Evolutionary conservation across 495 filamentous ascomycete genomes (phyloP), one percentile per base, ranked within the genome.

Genomic region (Amniculicola lignicola): DNA sequence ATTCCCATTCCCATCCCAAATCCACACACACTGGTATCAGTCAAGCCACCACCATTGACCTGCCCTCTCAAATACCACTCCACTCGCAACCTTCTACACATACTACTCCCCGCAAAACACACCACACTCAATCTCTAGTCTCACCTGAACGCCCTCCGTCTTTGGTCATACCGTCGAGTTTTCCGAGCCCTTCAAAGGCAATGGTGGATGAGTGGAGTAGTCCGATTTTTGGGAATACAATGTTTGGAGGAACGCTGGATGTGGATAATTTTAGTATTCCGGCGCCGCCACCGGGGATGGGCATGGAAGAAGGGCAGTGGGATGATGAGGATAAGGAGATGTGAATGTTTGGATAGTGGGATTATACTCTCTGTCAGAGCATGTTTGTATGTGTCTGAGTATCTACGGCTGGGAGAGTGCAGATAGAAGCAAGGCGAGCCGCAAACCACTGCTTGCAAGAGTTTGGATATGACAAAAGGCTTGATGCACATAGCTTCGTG

Each of bases 211-310:
- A 27, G 15, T 51, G 51, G 51, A 45, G 39, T 45, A 45, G 33
- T 44, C 48, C 50, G 1, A 31, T 52, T 9, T 21, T 57, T 5
- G n/a, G 18, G 16, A 27, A 29, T n/a, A 40, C 7, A 18, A 14
- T 14, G 5, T 14, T 31, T 27, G 39, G 2, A 23, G 22, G 14
- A 11, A 40, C 14, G 4, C 42, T 1, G 15, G 40, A 38, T 33
- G 23, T 55, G 1, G 58, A 42, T 19, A 27, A 61, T 12, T 61
- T 61, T 40, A 61, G 51, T 39, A 61, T 61, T 39, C 58, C 58
- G 19, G 22, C 58, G 18, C 43, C 35, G 44, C 58, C 58, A 35
- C 58, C 58, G 16, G n/a, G n/a, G n/a, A n/a, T n/a, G n/a, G n/a
- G n/a, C n/a, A n/a, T n/a, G n/a, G n/a, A n/a, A n/a, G n/a, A n/a